Evolutionary conservation across 768 basidiomycete genomes (phyloP), one percentile per base, ranked within the genome.

Genomic region (Leccinum arenicola): DNA sequence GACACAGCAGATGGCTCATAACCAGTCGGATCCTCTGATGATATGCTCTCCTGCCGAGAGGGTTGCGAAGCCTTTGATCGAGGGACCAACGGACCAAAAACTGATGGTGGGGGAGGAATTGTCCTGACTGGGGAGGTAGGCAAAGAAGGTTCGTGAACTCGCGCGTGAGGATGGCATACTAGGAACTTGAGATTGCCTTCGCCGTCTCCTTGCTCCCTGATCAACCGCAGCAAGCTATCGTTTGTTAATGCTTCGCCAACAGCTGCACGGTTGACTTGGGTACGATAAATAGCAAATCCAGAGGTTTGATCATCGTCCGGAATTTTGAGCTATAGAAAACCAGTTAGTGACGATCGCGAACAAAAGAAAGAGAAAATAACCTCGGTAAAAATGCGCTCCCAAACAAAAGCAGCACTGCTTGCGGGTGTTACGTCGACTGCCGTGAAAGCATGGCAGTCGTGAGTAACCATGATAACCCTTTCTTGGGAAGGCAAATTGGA

Each of bases 171-270:
- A 68, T 85, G 84, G 45, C 86, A 86, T 27, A 95, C 86, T 57
- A 95, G 80, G 61, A 97, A 88, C 73, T 95, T 95, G 68, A 96
- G 84, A 21, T 84, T 83, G 15, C 92, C 93, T 68, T 81, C 87
- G 27, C 82, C 76, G 72, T 97, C 94, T 38, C 90, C 92, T 8
- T 82, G 75, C 45, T 85, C 79, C 56, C 79, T 78, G 71, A 93
- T 93, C 36, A 95, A 79, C 17, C 83, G 79, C 66, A 90, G 82
- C 6, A 98, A 76, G 60, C 77, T 78, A 29, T 92, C 87, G 61
- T 89, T 84, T 12, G 82, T 75, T 33, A 97, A 74, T 7, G 93
- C 84, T 14, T 86, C 86, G 4, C 91, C 85, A 48, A 89, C 82
- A 17, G 89, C 88, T 63, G 80, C 88, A 27, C 84, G 82, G 59